Evolutionary conservation across 2,329 filamentous ascomycete genomes (phyloP).

Genomic region (Daldinia sp.): DNA sequence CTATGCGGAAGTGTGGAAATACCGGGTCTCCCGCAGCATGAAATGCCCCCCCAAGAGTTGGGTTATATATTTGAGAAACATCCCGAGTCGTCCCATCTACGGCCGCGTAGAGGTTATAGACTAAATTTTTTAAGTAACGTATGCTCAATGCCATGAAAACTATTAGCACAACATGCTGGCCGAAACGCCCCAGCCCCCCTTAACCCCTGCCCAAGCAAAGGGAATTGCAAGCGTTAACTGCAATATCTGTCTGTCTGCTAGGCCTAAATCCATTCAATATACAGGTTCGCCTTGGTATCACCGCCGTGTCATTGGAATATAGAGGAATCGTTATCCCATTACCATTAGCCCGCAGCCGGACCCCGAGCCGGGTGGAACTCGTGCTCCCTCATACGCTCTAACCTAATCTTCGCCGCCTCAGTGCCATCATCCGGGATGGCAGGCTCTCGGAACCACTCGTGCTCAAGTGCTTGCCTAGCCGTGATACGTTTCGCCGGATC

Average conservation of each 20-base stretch:
- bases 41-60: constrained; percentile 18
- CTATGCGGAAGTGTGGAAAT: background rate
- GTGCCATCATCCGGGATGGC: constrained; percentile 72
- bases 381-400: constrained; percentile 59
- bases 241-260: constrained; percentile 41
- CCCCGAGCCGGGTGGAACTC: constrained; percentile 45
- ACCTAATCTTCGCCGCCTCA: constrained; percentile 70
- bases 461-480: constrained; percentile 70
- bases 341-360: constrained; percentile 37
- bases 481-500: constrained; percentile 72
- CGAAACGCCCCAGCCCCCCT: constrained; percentile 37
- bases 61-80: constrained; percentile 44
- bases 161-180: constrained; percentile 40
- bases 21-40: constrained; percentile 14
- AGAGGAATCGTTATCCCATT: constrained; percentile 26
- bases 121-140: constrained; percentile 41
- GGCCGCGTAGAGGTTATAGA: constrained; percentile 35
- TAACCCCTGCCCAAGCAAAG: constrained; percentile 33
- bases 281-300: constrained; percentile 37
- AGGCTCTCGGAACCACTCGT: constrained; percentile 73
- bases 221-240: constrained; percentile 33
- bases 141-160: constrained; percentile 41
- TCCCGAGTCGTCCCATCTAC: constrained; percentile 39
- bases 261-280: constrained; percentile 38
- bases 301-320: constrained; percentile 26